Evolutionary conservation across 2,329 filamentous ascomycete genomes (phyloP).

Genomic region (Aspergillus phoenicis): DNA sequence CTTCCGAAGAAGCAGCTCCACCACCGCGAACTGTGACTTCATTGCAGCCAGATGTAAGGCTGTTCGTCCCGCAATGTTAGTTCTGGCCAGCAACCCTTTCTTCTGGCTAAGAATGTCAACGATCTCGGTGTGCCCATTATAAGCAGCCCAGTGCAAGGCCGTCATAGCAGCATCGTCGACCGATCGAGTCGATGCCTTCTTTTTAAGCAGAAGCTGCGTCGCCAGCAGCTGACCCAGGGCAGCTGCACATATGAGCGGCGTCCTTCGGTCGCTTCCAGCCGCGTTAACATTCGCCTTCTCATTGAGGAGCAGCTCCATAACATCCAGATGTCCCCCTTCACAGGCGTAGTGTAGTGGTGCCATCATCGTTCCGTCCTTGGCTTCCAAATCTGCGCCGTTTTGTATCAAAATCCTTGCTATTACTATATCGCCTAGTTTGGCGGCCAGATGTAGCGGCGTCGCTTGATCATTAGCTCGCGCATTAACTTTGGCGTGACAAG

Average conservation of each 20-base stretch:
- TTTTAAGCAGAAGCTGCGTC: slow-evolving; percentile 35
- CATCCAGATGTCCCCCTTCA: slow-evolving; percentile 31
- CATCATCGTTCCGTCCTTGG: slow-evolving; percentile 40
- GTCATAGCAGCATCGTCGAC: slow-evolving; percentile 41
- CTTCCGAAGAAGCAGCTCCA: slow-evolving; percentile 41
- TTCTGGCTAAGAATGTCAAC: slow-evolving; percentile 36
- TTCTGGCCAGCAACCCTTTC: slow-evolving; percentile 30
- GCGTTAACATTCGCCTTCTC: slow-evolving; percentile 37
- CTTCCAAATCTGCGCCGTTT: slow-evolving; percentile 39
- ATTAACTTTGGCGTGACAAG: slow-evolving; percentile 37
- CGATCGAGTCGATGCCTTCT: slow-evolving; percentile 32
- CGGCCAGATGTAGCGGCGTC: slow-evolving; percentile 40
- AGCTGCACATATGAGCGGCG: slow-evolving; percentile 42
- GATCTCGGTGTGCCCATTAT: slow-evolving; percentile 42
- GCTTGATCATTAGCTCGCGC: slow-evolving; percentile 36
- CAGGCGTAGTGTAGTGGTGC: slow-evolving; percentile 41
- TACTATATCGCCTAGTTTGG: slow-evolving; percentile 35
- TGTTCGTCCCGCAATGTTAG: slow-evolving; percentile 36
- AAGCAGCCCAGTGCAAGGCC: slow-evolving; percentile 43
- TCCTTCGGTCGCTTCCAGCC: slow-evolving; percentile 34
- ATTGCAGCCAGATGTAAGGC: slow-evolving; percentile 41
- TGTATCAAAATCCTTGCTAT: slow-evolving; percentile 37
- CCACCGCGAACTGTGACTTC: slow-evolving; percentile 40
- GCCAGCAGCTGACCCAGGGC: slow-evolving; percentile 31
- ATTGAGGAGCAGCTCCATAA: slow-evolving; percentile 34